phyloP scores from a whole-genome alignment of 2,329 filamentous ascomycete species.

The Colletotrichum caudatum region DNA sequence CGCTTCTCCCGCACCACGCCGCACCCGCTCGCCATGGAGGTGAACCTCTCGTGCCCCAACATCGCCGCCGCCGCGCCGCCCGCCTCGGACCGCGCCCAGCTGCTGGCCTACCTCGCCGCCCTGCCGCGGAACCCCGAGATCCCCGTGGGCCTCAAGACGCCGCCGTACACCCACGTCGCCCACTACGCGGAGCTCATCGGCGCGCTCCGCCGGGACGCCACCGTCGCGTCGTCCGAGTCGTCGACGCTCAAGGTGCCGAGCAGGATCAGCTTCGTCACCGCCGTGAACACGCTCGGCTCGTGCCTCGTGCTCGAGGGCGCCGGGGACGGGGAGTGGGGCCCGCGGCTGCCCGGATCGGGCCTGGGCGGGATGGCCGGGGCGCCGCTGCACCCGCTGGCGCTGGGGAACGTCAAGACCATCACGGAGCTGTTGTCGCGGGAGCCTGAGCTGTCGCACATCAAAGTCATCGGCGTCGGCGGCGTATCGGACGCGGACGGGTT shows the following conservation, averaged over 20 bases:
- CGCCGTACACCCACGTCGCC: constrained; percentile 78
- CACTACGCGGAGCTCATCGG: constrained; percentile 71
- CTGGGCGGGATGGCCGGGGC: constrained; percentile 80
- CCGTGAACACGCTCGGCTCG: constrained; percentile 78
- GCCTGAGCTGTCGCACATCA: constrained; percentile 63
- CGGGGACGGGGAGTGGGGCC: constrained; percentile 13
- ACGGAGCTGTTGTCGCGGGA: constrained; percentile 67
- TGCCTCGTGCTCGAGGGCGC: constrained; percentile 67
- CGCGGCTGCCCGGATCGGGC: constrained; percentile 64
- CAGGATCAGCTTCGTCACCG: constrained; percentile 74
- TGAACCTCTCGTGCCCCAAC: constrained; percentile 85
- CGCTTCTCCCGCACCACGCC: constrained; percentile 51
- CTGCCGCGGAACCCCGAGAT: constrained; percentile 55
- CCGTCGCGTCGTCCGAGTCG: constrained; percentile 28
- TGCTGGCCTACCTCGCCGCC: constrained; percentile 67
- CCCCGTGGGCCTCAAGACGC: constrained; percentile 75
- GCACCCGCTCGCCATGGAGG: constrained; percentile 74
- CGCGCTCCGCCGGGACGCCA: constrained; percentile 56
- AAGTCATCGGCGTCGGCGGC: constrained; percentile 79
- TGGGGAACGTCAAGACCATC: constrained; percentile 82
- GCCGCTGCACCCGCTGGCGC: constrained; percentile 76
- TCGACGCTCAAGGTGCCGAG: constrained; percentile 37
- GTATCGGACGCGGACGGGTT: constrained; percentile 74
- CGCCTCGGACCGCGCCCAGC: constrained; percentile 68
- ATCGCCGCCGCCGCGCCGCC: constrained; percentile 76